Percentiles rank a stretch among this genome's conserved stretches.
phyloP scores from a whole-genome alignment of 768 basidiomycete species.

The Suillus subaureus region DNA sequence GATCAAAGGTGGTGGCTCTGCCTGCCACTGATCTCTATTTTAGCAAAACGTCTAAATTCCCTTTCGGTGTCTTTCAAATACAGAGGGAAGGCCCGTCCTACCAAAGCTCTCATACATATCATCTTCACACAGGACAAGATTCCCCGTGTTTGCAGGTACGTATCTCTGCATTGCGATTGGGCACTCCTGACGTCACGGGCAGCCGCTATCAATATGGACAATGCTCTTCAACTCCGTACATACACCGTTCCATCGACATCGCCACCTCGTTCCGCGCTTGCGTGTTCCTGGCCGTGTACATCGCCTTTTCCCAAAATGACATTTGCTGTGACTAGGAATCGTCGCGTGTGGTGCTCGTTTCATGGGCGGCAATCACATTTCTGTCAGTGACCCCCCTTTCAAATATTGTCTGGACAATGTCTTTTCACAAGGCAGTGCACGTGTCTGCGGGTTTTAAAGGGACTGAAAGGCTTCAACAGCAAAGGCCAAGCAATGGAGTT shows the following conservation, averaged over 20 bases:
- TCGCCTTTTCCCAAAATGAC: not conserved
- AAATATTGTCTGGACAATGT: not conserved
- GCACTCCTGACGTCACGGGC: too few relatives aligned
- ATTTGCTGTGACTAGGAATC: not conserved
- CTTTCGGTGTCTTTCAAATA: too few relatives aligned
- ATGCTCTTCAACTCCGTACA: not conserved
- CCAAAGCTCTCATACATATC: not conserved
- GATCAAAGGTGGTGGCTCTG: not conserved
- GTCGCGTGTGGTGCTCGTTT: too few relatives aligned
- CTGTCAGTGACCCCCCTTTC: constrained; percentile 1
- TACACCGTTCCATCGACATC: constrained; percentile 2
- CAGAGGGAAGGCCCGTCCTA: too few relatives aligned
- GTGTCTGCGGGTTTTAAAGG: not conserved
- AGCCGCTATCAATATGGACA: not conserved
- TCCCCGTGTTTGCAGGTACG: not conserved
- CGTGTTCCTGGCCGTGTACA: not conserved
- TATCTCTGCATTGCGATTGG: not conserved
- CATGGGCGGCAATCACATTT: constrained; percentile 4
- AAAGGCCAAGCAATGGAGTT: not conserved
- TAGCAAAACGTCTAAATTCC: not conserved
- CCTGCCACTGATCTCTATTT: not conserved
- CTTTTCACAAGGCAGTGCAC: not conserved
- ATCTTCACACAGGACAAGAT: not conserved
- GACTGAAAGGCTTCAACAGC: too few relatives aligned
- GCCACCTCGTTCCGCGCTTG: not conserved